Evolutionary conservation across 192 early-diverging fungal species (phyloP).

Genomic region (Gryganskiella cystojenkinii): DNA sequence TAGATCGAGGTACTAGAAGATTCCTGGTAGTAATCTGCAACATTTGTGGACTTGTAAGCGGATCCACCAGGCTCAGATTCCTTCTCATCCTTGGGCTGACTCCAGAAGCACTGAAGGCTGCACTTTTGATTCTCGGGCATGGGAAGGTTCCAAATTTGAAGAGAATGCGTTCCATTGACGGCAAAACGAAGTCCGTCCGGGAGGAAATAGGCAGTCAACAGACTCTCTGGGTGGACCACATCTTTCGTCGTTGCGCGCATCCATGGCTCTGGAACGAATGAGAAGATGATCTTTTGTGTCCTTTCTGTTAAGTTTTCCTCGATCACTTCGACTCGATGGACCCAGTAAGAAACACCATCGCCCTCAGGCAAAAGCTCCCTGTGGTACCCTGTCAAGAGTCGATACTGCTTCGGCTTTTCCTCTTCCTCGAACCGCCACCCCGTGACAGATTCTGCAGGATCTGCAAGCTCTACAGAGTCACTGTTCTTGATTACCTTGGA

Average conservation of each 20-base stretch:
- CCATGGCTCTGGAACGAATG: constrained; percentile 49
- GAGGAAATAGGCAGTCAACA: constrained; percentile 31
- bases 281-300: constrained; percentile 26
- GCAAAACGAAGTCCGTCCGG: constrained; percentile 28
- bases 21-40: constrained; percentile 43
- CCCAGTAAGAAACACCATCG: constrained; percentile 42
- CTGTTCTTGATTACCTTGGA: constrained; percentile 19
- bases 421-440: constrained; percentile 17
- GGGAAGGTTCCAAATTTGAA: constrained; percentile 46
- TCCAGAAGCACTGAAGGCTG: constrained; percentile 47
- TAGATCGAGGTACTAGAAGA: constrained; percentile 5
- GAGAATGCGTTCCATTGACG: constrained; percentile 31
- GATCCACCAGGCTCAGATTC: constrained; percentile 3
- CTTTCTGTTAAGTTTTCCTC: constrained; percentile 15
- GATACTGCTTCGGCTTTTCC: constrained; percentile 32
- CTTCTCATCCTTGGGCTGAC: constrained; percentile 36
- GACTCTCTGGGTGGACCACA: constrained; percentile 26
- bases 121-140: constrained; percentile 35
- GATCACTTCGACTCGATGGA: constrained; percentile 36
- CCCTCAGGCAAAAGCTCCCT: constrained; percentile 44
- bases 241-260: constrained; percentile 44
- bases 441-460: constrained; percentile 9
- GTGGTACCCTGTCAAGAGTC: constrained; percentile 22
- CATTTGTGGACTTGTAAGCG: constrained; percentile 10
- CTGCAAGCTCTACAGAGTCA: constrained; percentile 8